Base-by-base conservation (phyloP, 78 protist species). In the Chrysochromulina tobinii region DNA sequence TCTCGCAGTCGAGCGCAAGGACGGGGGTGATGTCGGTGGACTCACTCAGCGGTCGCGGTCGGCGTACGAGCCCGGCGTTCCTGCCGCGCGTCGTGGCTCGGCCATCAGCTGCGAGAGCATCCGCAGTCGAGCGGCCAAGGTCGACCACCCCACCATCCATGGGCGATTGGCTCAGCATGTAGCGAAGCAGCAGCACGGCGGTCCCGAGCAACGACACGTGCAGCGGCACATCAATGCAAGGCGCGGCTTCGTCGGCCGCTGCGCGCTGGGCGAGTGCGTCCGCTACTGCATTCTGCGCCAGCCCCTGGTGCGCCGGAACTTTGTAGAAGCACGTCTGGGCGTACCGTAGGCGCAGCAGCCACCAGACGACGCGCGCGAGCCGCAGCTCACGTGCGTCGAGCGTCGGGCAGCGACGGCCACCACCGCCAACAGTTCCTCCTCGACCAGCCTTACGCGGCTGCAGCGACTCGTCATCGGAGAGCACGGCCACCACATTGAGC, bases 1-100 rank as follows among this genome's bases (percentile, higher is more conserved):
- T 69, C 79, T 69, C 79, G 51, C 79, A 69, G 79, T 69, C 79
- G 54, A 69, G n/a, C 50, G 79, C 79, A 7, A 69, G 79, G 12
- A 38, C 79, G 54, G 15, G 50, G 11, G 23, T n/a, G 15, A 17
- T 18, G 15, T 69, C 79, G 23, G 38, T 17, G 64, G 23, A 14
- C 64, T 59, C 64, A 7, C 64, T 12, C 64, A 12, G 7, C 64
- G 64, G 64, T 12, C 64, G 64, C 64, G 64, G 64, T 12, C 64
- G 64, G 23, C 64, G 64, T 12, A 59, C 64, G 64, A 7, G 23
- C 23, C 64, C 23, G 23, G 64, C 23, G 23, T 7, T 7, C 64
- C 23, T 12, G 64, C 64, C 64, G 64, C 64, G 64, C 64, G 64
- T 12, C 64, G 64, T 12, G 64, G 64, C 23, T 7, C 64, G 64